These are phyloP conservation scores for Micractinium conductrix DNA, from an alignment of 139 green algal species.

Conservation along the genomic window DNA sequence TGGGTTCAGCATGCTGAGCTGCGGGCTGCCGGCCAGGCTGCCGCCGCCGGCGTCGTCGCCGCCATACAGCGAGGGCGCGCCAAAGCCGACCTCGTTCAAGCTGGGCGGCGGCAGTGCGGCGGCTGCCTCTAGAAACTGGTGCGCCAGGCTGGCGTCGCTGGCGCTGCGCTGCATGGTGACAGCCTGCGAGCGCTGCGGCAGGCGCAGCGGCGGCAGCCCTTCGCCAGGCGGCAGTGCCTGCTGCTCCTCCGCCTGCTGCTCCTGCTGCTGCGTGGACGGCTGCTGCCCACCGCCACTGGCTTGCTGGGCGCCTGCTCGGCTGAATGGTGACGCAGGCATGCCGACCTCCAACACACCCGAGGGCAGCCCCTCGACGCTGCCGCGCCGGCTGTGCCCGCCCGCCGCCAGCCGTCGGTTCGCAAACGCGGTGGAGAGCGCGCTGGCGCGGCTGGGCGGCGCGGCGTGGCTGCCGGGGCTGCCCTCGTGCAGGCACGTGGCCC, in stretches of 20 bases:
- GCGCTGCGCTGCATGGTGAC: not conserved
- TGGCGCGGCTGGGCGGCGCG: conserved; percentile 7
- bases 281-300: not conserved
- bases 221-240: not conserved
- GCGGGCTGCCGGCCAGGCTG: conserved; percentile 14
- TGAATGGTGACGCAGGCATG: not conserved
- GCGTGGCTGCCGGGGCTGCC: conserved; percentile 26
- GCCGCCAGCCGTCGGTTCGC: not conserved
- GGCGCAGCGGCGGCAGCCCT: not conserved
- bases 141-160: conserved; percentile 18
- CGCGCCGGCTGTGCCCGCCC: conserved; percentile 21
- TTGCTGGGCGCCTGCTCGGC: not conserved
- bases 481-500: conserved; percentile 68
- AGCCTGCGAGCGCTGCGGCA: not conserved
- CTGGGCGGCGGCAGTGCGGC: not conserved
- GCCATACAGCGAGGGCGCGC: conserved; percentile 6
- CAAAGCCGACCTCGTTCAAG: not conserved
- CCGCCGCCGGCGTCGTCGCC: not conserved
- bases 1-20: not conserved
- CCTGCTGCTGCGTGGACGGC: not conserved
- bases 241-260: not conserved
- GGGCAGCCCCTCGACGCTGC: conserved; percentile 9
- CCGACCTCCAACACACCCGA: not conserved
- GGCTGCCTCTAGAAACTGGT: conserved; percentile 11
- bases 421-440: not conserved